These are phyloP conservation scores for Chrysoporthe puriensis DNA, from an alignment of 2,329 filamentous ascomycete genomes.

Conservation along the genomic window DNA sequence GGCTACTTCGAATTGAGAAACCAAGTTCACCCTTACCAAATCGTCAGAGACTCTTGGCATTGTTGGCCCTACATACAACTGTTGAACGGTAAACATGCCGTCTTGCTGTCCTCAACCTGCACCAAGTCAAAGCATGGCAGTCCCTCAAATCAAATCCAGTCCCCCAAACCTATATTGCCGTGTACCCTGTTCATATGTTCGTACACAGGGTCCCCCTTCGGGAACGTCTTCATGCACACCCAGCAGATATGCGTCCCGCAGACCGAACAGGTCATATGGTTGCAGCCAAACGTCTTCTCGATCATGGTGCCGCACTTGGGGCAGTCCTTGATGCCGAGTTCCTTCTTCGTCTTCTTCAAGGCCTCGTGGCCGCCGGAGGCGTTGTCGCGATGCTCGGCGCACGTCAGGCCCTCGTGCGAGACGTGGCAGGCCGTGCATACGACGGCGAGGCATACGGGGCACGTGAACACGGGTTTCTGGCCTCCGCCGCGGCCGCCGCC, in stretches of 20 bases:
- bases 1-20: too few species aligned
- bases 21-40: too few species aligned
- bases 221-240: constrained; percentile 47
- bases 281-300: constrained; percentile 49
- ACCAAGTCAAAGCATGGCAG: neutral
- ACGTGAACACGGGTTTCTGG: constrained; percentile 35
- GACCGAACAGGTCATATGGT: constrained; percentile 48
- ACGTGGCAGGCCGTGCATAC: constrained; percentile 43
- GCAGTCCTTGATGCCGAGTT: constrained; percentile 46
- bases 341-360: constrained; percentile 37
- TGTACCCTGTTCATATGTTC: constrained; percentile 37
- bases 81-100: too few species aligned
- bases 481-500: constrained; percentile 10
- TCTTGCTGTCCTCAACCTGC: too few species aligned
- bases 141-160: neutral
- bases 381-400: constrained; percentile 39
- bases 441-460: constrained; percentile 40
- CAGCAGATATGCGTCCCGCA: constrained; percentile 53
- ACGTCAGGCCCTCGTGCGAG: constrained; percentile 40
- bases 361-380: constrained; percentile 34
- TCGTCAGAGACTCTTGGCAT: too few species aligned
- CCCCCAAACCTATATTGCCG: neutral
- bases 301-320: constrained; percentile 45
- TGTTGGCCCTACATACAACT: too few species aligned
- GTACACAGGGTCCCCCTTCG: constrained; percentile 31